A percentile compares a stretch with the other conserved stretches of the same genome.
Conservation (phyloP, 2,329 filamentous ascomycete genomes). For the Penicillium occitanis region DNA sequence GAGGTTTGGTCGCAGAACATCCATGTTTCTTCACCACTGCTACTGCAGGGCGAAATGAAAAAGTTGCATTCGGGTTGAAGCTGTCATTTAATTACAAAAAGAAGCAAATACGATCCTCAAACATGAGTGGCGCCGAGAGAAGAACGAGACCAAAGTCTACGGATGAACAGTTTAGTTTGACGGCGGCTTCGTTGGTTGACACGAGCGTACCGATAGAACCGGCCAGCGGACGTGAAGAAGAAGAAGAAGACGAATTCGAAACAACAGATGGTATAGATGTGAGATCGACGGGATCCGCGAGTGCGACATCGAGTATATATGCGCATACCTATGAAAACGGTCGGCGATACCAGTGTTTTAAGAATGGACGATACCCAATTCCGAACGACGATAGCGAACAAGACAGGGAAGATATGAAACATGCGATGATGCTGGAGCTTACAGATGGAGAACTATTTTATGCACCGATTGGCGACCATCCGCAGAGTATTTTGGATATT, state of each 20-base stretch:
- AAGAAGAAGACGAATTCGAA: slow-evolving; percentile 20
- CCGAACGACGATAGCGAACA: slow-evolving; percentile 22
- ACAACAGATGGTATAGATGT: slow-evolving; percentile 9
- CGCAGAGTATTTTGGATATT: slow-evolving; percentile 19
- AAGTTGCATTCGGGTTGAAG: not conserved
- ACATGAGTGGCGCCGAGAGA: not conserved
- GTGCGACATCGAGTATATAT: slow-evolving; percentile 15
- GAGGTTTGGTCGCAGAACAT: not conserved
- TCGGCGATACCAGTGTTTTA: slow-evolving; percentile 21
- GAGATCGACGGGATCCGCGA: slow-evolving; percentile 12
- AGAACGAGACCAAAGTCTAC: not conserved
- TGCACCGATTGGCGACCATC: slow-evolving; percentile 16
- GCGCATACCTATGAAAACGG: slow-evolving; percentile 19
- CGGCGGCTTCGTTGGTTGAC: not conserved
- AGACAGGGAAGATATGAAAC: slow-evolving; percentile 20
- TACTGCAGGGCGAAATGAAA: not conserved
- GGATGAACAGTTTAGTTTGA: not conserved
- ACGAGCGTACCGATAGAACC: slow-evolving; percentile 11
- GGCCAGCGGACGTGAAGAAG: slow-evolving; percentile 8
- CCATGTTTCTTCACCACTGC: not conserved
- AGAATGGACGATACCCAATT: slow-evolving; percentile 18
- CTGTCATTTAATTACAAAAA: not conserved
- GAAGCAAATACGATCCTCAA: not conserved
- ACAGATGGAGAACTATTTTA: slow-evolving; percentile 16
- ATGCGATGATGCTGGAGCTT: slow-evolving; percentile 23